Evolutionary conservation across 139 green algal species (phyloP), one percentile per base, ranked within the genome.

Genomic region (Microglena sp.): DNA sequence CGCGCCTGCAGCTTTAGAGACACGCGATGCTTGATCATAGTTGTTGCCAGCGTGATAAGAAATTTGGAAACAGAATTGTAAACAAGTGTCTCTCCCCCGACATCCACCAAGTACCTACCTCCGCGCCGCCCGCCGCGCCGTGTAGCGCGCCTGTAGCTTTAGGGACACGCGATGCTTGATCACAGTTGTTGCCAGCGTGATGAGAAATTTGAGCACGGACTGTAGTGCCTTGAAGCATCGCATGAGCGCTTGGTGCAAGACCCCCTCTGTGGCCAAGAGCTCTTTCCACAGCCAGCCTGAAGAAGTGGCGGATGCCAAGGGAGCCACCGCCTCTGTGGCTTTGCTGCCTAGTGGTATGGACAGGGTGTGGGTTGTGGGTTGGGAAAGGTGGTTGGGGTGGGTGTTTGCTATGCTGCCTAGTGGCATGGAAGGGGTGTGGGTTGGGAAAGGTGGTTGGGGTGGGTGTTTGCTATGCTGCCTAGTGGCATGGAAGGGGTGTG

Each of bases 141-240:
- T n/a, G n/a, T n/a, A n/a, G n/a, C n/a, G n/a, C 5, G 55, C 55
- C 66, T 77, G 62, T 66, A 77, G 53, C 45, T 64, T 21, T 60
- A 77, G 43, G 28, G 71, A 77, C 54, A 77, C 71, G 26, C 71
- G 65, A 44, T 77, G 71, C 54, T 62, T 31, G 46, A 59, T 63
- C 11, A 70, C 29, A 11, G 61, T 35, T 7, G 60, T 18, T 5
- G 36, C 66, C 33, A 73, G 29, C 0, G 66, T 62, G 34, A 66
- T 22, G 53, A 68, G 46, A 29, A 55, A 72, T 40, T 77, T 77
- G 15, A 62, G 7, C 6, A 77, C 71, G 18, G 71, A 65, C 60
- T 77, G 71, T 28, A 30, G 28, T 1, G 35, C 55, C 55, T 55
- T 61, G 21, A 69, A 31, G 43, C 61, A 69, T 18, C 31, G 45